Conservation (phyloP, 1,139 yeast genomes). For the Eremothecium cymbalariae region DNA sequence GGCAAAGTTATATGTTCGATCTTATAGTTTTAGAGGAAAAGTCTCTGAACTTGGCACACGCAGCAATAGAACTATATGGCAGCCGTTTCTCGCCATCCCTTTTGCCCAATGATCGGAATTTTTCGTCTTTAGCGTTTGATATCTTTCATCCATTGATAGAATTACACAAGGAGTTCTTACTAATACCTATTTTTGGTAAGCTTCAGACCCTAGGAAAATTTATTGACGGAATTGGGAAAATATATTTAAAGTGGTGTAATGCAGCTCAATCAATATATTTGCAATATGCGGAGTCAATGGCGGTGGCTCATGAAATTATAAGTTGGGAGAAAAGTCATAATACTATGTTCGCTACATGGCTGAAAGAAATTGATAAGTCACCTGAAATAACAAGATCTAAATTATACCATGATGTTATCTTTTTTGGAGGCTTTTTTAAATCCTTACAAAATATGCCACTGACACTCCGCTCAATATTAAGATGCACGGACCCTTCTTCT, state of each 20-base stretch:
- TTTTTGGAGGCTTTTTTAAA: conserved; percentile 69
- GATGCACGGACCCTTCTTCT: conserved; percentile 43
- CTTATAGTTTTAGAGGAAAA: conserved; percentile 65
- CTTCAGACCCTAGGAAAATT: conserved; percentile 56
- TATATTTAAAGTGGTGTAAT: conserved; percentile 59
- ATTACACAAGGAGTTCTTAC: conserved; percentile 47
- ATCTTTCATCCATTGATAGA: conserved; percentile 56
- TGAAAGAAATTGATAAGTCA: conserved; percentile 39
- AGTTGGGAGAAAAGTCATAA: conserved; percentile 43
- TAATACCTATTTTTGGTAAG: conserved; percentile 47
- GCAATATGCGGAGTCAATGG: conserved; percentile 50
- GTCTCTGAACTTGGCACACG: conserved; percentile 60
- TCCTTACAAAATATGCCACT: conserved; percentile 65
- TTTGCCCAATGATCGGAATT: conserved; percentile 43
- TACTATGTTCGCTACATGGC: conserved; percentile 45
- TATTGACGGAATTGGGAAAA: conserved; percentile 55
- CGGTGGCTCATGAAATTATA: conserved; percentile 46
- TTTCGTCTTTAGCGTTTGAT: conserved; percentile 52
- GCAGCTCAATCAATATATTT: conserved; percentile 49
- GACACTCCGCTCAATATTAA: conserved; percentile 51
- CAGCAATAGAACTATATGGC: conserved; percentile 54
- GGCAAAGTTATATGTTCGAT: conserved; percentile 74
- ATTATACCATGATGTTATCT: conserved; percentile 51
- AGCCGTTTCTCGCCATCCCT: conserved; percentile 38
- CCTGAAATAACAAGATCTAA: conserved; percentile 34